phyloP scores from a whole-genome alignment of 2,329 filamentous ascomycete genomes.

The Ophiocordyceps camponoti-floridani region DNA sequence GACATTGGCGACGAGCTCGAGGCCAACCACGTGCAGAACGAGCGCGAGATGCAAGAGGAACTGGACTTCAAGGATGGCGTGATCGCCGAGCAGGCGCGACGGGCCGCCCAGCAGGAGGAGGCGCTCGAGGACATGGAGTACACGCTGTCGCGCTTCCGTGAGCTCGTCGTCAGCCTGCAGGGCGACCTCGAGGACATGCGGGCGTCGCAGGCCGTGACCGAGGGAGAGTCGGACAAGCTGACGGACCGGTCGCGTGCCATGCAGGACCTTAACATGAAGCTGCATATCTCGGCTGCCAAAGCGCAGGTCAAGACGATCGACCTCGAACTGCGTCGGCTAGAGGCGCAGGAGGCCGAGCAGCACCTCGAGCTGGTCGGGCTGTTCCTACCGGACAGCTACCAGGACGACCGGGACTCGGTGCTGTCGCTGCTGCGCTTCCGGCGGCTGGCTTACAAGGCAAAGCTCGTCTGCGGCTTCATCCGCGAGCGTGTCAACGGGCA shows the following conservation, averaged over 20 bases:
- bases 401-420: constrained; percentile 69
- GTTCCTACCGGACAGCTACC: constrained; percentile 74
- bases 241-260: constrained; percentile 79
- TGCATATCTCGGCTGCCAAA: constrained; percentile 79
- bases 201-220: constrained; percentile 79
- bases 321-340: constrained; percentile 68
- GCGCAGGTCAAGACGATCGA: constrained; percentile 91
- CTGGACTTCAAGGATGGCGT: constrained; percentile 75
- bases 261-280: constrained; percentile 90
- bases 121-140: constrained; percentile 77
- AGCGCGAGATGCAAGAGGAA: constrained; percentile 88
- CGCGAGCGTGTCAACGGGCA: constrained; percentile 59
- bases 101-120: constrained; percentile 59
- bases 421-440: constrained; percentile 77
- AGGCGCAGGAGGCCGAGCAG: constrained; percentile 75
- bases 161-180: constrained; percentile 73
- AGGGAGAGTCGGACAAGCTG: constrained; percentile 81
- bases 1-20: constrained; percentile 93
- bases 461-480: constrained; percentile 58
- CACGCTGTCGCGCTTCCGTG: constrained; percentile 72
- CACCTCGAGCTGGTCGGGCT: constrained; percentile 78
- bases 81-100: constrained; percentile 64
- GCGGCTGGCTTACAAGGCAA: constrained; percentile 74
- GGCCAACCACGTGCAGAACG: constrained; percentile 78
- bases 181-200: constrained; percentile 81